Conservation (phyloP, 2,329 filamentous ascomycete species). For the Neospermospora avenae region DNA sequence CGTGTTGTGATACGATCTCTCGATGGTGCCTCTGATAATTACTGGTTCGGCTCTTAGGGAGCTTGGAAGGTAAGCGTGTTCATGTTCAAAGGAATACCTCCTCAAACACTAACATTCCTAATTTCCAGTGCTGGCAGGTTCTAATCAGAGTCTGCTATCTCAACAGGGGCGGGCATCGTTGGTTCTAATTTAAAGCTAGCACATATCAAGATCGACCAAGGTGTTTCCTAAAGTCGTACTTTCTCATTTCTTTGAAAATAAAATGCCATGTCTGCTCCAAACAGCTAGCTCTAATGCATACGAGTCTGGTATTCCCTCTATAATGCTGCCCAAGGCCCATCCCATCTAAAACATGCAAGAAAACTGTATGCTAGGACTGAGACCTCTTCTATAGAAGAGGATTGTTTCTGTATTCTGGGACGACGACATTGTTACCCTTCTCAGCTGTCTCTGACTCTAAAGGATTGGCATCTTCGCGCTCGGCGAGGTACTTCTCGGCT, state of each 20-base stretch:
- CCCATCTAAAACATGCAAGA: conserved; percentile 1
- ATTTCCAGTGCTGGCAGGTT: too few species aligned
- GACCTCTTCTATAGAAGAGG: conserved; percentile 51
- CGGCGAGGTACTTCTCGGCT: conserved; percentile 87
- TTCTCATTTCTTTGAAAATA: neutral
- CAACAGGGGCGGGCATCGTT: too few species aligned
- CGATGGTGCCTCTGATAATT: too few species aligned
- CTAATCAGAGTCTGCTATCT: too few species aligned
- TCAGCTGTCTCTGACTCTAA: conserved; percentile 41
- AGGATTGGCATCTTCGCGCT: conserved; percentile 42
- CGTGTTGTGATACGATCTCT: too few species aligned
- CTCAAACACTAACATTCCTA: too few species aligned
- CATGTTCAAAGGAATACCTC: too few species aligned
- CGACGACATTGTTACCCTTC: conserved; percentile 49
- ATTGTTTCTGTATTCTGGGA: conserved; percentile 61
- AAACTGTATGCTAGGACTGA: neutral
- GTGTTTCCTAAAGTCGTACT: too few species aligned
- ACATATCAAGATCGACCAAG: too few species aligned
- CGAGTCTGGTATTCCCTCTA: neutral
- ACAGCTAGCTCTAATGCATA: neutral
- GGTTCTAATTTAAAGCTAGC: too few species aligned
- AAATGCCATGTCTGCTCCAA: neutral
- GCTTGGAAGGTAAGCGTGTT: too few species aligned
- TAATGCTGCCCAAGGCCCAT: neutral
- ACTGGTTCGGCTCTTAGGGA: too few species aligned